Conservation (phyloP, 805 yeast species). For the Candida methanosorbosa region DNA sequence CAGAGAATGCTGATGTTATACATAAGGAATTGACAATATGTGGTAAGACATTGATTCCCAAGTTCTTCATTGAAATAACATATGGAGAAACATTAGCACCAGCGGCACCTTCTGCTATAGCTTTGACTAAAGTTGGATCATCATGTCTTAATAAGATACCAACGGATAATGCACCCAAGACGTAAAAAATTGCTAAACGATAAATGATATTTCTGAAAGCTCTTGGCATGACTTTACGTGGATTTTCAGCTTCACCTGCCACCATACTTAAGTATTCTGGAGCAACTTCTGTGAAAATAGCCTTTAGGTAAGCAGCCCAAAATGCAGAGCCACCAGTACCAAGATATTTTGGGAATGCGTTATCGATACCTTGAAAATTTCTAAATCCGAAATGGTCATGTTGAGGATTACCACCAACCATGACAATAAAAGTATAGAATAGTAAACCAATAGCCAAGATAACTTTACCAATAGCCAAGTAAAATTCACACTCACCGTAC, state of each 20-base stretch:
- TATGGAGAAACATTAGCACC: conserved; percentile 75
- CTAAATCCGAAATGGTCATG: conserved; percentile 55
- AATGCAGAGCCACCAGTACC: conserved; percentile 56
- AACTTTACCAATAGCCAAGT: conserved; percentile 68
- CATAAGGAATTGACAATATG: conserved; percentile 73
- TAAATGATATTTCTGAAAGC: conserved; percentile 47
- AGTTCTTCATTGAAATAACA: conserved; percentile 71
- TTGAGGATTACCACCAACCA: conserved; percentile 83
- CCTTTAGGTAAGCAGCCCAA: conserved; percentile 57
- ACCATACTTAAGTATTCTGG: conserved; percentile 50
- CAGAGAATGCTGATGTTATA: conserved; percentile 68
- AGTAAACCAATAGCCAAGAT: conserved; percentile 68
- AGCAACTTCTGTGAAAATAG: conserved; percentile 57
- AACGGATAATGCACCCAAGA: conserved; percentile 41
- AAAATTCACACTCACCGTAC: conserved; percentile 80
- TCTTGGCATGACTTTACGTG: conserved; percentile 46
- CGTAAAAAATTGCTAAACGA: conserved; percentile 48
- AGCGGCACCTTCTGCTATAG: conserved; percentile 37
- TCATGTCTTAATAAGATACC: conserved; percentile 46
- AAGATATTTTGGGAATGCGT: conserved; percentile 43
- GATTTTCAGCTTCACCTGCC: conserved; percentile 43
- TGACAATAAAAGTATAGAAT: conserved; percentile 66
- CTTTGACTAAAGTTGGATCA: conserved; percentile 32
- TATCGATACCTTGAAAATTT: conserved; percentile 38
- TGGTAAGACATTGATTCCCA: conserved; percentile 61